phyloP scores from a whole-genome alignment of 106 monocot species.

The Platanthera zijinensis region DNA sequence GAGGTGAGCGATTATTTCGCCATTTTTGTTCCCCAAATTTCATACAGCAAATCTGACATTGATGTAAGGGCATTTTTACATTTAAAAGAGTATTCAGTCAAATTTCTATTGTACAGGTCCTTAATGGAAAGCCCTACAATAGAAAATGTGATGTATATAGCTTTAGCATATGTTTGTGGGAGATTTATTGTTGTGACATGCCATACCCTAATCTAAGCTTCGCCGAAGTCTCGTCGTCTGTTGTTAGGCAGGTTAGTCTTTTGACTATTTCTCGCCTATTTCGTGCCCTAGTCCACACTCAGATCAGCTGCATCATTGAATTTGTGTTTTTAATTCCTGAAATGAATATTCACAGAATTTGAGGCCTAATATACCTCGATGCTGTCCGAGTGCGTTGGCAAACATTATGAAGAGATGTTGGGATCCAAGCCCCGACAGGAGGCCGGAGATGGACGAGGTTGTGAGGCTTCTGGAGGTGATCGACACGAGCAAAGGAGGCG shows the following conservation, averaged over 20 bases:
- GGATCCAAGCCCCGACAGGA: constrained; percentile 49
- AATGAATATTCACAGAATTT: constrained; percentile 27
- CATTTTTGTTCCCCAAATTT: not conserved
- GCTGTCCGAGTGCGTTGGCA: constrained; percentile 41
- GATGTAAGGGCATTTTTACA: not conserved
- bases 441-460: constrained; percentile 67
- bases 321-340: not conserved
- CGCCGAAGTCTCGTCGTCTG: constrained; percentile 44
- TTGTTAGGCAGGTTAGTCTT: constrained; percentile 41
- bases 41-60: not conserved
- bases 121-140: constrained; percentile 65
- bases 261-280: not conserved
- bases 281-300: too few relatives aligned
- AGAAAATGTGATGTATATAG: constrained; percentile 72
- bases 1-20: constrained; percentile 29
- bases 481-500: constrained; percentile 55
- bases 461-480: constrained; percentile 49
- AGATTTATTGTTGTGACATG: constrained; percentile 68
- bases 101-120: constrained; percentile 29
- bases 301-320: too few relatives aligned
- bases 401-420: constrained; percentile 52
- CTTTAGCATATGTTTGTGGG: constrained; percentile 74
- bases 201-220: constrained; percentile 57
- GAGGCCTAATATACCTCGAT: constrained; percentile 64
- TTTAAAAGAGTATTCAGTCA: not conserved